Evolutionary conservation across 2,329 filamentous ascomycete species (phyloP), one percentile per base, ranked within the genome.

Genomic region (Biscogniauxia sp.): DNA sequence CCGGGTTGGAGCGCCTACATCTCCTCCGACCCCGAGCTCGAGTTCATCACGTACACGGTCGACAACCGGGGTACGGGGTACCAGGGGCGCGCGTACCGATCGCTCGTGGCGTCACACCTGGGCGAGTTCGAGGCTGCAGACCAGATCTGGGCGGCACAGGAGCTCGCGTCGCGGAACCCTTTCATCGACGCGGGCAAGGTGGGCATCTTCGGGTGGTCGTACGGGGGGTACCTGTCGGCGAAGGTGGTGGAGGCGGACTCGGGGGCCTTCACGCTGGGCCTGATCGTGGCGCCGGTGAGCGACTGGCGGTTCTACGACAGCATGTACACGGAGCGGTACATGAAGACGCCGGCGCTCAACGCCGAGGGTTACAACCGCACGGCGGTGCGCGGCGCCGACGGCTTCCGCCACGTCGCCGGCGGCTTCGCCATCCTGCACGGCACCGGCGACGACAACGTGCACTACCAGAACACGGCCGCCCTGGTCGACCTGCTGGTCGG

Each of bases 281-380:
- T 90, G 9, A 86, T 88, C 66, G 86, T 85, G 0, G 88, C 88
- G 0, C 88, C 88, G 0, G 87, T 90, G 0, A 80, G 80, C 1
- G 88, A 91, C 74, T 90, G 86, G 85, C 82, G 87, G 1, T 86
- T 90, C 76, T 91, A 91, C 73, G 87, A 91, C 72, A 83, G 80
- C 58, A 84, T 90, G 78, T 91, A 90, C 72, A 89, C 88, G 0
- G 88, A 91, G 73, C 82, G 88, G 11, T 91, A 89, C 76, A 90
- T 91, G 88, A 89, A 89, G 75, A 84, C 79, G 0, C 79, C 82
- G 1, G 74, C 77, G 2, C 74, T 76, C 50, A 90, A 90, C 68
- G 75, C 74, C 0, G 82, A 74, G 0, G 87, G 87, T 28, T 91
- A 91, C 75, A 81, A 82, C 60, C 77, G 78, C 56, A 84, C 84